A percentile compares a stretch with the other conserved stretches of the same genome.
phyloP scores from a whole-genome alignment of 1,139 yeast species.

The Pichia kudriavzevii region DNA sequence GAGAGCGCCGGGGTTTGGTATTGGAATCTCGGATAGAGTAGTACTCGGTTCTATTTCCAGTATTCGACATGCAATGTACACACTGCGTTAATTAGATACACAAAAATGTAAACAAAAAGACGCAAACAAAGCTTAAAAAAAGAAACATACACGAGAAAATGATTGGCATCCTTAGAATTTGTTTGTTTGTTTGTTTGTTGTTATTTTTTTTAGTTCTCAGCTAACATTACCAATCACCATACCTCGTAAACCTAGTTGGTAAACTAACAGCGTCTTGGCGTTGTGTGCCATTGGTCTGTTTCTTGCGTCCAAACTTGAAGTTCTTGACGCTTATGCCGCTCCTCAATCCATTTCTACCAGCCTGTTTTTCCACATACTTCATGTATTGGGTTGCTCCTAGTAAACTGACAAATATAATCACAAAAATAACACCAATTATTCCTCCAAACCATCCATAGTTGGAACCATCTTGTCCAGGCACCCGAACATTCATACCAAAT shows the following conservation, averaged over 20 bases:
- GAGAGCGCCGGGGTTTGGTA: too few relatives aligned
- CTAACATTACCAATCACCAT: conserved; percentile 24
- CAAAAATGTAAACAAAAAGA: too few relatives aligned
- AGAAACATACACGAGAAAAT: too few relatives aligned
- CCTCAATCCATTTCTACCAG: conserved; percentile 23
- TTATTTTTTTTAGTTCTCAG: too few relatives aligned
- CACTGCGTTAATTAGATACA: too few relatives aligned
- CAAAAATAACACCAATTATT: conserved; percentile 47
- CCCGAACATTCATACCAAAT: conserved; percentile 91
- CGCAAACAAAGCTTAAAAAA: too few relatives aligned
- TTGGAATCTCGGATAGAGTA: too few relatives aligned
- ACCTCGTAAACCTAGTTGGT: conserved; percentile 26
- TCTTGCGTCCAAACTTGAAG: conserved; percentile 35
- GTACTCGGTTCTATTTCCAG: too few relatives aligned
- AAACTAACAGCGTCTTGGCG: conserved; percentile 22
- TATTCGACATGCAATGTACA: too few relatives aligned
- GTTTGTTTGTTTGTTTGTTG: too few relatives aligned
- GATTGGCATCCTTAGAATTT: too few relatives aligned
- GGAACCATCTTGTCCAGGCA: conserved; percentile 55
- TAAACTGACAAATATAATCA: conserved; percentile 30
- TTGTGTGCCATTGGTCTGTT: conserved; percentile 18
- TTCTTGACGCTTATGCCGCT: conserved; percentile 36
- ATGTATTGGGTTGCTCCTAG: conserved; percentile 35
- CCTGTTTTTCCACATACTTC: conserved; percentile 22
- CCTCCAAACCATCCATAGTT: conserved; percentile 60